A percentile compares a stretch with the other conserved stretches of the same genome.
These are phyloP conservation scores for Paecilomyces fulvus DNA, from an alignment of 2,329 filamentous ascomycete species.

Conservation along the genomic window DNA sequence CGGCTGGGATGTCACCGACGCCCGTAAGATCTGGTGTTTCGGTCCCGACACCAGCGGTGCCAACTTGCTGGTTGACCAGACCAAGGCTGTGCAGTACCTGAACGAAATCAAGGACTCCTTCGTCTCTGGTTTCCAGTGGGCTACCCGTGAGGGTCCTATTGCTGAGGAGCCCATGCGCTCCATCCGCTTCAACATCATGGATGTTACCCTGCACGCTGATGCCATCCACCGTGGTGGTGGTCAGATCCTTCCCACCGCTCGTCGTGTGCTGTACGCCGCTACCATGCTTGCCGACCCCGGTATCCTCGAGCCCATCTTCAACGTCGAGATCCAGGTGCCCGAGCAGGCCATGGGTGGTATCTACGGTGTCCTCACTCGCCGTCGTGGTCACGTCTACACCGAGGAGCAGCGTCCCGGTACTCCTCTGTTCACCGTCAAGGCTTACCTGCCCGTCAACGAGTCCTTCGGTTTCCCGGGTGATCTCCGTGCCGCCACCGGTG, in stretches of 20 bases:
- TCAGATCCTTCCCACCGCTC: conserved; percentile 95
- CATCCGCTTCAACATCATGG: conserved; percentile 96
- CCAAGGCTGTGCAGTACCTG: conserved; percentile 99
- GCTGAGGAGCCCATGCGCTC: conserved; percentile 98
- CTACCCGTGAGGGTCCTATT: conserved; percentile 91
- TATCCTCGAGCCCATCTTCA: conserved; percentile 94
- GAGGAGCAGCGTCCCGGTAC: conserved; percentile 98
- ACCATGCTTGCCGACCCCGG: conserved; percentile 82
- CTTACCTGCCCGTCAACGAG: conserved; percentile 92
- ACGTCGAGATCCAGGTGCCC: conserved; percentile 98
- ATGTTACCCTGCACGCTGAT: conserved; percentile 99
- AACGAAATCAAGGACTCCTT: conserved; percentile 99
- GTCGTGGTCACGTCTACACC: conserved; percentile 97
- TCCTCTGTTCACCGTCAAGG: conserved; percentile 98
- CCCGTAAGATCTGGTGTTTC: conserved; percentile 99
- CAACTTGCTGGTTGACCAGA: conserved; percentile 99
- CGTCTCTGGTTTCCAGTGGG: conserved; percentile 99
- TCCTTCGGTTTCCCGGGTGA: conserved; percentile 99
- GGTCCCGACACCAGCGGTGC: conserved; percentile 94
- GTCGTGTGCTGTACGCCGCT: conserved; percentile 94
- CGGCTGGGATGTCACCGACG: conserved; percentile 99
- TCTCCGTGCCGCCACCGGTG: conserved; percentile 84
- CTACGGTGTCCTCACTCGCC: conserved; percentile 95
- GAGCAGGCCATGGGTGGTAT: conserved; percentile 99
- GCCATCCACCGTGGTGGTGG: conserved; percentile 99